phyloP scores from a whole-genome alignment of 2,329 filamentous ascomycete genomes.

The Diaporthe vexans region DNA sequence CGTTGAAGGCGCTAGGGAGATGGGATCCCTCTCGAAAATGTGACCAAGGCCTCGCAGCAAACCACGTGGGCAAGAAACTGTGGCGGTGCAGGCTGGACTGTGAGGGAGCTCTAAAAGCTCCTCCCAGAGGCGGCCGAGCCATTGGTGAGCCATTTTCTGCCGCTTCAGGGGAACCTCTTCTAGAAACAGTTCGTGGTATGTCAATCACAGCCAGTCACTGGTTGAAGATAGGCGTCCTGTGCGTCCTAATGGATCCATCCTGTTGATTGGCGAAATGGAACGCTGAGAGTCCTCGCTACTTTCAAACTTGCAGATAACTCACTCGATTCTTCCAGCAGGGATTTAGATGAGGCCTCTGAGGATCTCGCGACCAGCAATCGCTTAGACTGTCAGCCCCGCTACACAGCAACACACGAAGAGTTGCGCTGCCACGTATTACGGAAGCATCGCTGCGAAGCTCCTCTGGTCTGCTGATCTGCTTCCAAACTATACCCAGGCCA shows the following conservation, averaged over 20 bases:
- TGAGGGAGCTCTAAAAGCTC: not conserved
- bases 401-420: too few species aligned
- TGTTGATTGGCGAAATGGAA: not conserved
- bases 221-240: not conserved
- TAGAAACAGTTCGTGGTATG: not conserved
- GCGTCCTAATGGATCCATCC: not conserved
- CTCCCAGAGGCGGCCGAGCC: not conserved
- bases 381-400: too few species aligned
- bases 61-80: not conserved
- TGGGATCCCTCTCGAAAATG: constrained; percentile 21
- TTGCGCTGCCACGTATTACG: too few species aligned
- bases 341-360: not conserved
- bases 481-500: too few species aligned
- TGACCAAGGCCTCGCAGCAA: not conserved
- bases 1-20: not conserved
- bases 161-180: not conserved
- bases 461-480: too few species aligned
- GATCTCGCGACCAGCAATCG: not conserved
- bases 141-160: not conserved
- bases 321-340: not conserved
- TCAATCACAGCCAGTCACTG: not conserved
- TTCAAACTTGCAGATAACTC: too few species aligned
- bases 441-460: too few species aligned
- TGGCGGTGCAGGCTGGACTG: constrained; percentile 5
- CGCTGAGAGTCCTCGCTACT: not conserved